A percentile compares a stretch with the other conserved stretches of the same genome.
phyloP scores from a whole-genome alignment of 2,329 filamentous ascomycete genomes.

The Helotiales sp. region DNA sequence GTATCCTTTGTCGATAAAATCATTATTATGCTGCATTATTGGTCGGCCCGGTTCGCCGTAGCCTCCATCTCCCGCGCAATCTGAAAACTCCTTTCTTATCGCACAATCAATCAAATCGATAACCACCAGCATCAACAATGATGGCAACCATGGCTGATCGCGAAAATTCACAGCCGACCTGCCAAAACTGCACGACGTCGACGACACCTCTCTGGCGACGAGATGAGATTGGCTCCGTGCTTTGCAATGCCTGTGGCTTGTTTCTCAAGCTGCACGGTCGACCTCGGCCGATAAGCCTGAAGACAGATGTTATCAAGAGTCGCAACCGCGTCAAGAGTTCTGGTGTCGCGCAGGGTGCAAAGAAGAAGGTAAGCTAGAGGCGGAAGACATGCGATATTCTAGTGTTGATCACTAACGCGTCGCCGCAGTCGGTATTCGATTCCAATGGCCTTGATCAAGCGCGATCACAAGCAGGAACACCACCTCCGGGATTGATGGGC shows the following conservation, averaged over 20 bases:
- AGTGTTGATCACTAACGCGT: conserved; percentile 27
- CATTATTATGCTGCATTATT: neutral
- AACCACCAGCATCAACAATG: conserved; percentile 15
- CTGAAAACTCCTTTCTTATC: conserved; percentile 16
- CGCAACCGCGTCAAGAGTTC: conserved; percentile 94
- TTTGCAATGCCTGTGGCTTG: conserved; percentile 97
- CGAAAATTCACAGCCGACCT: conserved; percentile 78
- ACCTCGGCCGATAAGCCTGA: conserved; percentile 89
- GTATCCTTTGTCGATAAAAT: conserved; percentile 3
- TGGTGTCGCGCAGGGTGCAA: conserved; percentile 72
- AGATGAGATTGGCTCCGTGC: conserved; percentile 91
- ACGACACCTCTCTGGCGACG: conserved; percentile 96
- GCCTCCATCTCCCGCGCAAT: conserved; percentile 2
- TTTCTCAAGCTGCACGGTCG: conserved; percentile 97
- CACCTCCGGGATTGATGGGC: conserved; percentile 51
- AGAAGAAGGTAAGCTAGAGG: conserved; percentile 68
- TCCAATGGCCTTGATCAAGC: conserved; percentile 59
- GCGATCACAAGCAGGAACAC: conserved; percentile 54
- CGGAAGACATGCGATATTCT: neutral
- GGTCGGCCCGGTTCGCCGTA: neutral
- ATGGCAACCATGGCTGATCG: conserved; percentile 51
- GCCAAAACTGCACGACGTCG: conserved; percentile 93
- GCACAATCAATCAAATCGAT: conserved; percentile 18
- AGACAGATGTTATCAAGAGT: conserved; percentile 99
- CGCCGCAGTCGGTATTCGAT: conserved; percentile 40